A percentile compares a stretch with the other conserved stretches of the same genome.
These are phyloP conservation scores for Baorangia bicolor DNA, from an alignment of 768 basidiomycete species.

Conservation along the genomic window DNA sequence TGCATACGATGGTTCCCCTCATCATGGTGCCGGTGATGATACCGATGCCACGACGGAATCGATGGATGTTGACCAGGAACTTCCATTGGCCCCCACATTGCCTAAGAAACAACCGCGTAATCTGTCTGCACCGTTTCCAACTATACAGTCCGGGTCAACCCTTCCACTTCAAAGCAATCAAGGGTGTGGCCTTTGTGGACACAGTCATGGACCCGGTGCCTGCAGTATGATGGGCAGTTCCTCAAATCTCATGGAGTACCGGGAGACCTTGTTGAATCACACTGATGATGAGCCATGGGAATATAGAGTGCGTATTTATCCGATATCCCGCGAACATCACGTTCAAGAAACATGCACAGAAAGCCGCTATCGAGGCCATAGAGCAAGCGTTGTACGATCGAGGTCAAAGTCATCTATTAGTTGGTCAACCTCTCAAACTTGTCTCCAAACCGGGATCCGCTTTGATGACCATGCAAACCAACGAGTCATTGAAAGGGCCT, in stretches of 20 bases:
- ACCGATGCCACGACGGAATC: slow-evolving; percentile 25
- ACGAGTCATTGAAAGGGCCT: slow-evolving; percentile 1
- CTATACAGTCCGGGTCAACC: background rate
- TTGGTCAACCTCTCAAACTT: slow-evolving; percentile 62
- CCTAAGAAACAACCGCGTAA: slow-evolving; percentile 6
- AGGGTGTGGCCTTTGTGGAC: slow-evolving; percentile 64
- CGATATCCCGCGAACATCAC: background rate
- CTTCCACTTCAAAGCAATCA: slow-evolving; percentile 8
- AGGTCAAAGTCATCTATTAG: slow-evolving; percentile 55
- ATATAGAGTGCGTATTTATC: slow-evolving; percentile 48
- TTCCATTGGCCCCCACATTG: background rate
- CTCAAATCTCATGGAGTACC: slow-evolving; percentile 66
- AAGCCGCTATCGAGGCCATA: slow-evolving; percentile 65
- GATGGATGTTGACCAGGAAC: slow-evolving; percentile 17
- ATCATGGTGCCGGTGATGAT: slow-evolving; percentile 18
- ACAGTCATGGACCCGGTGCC: slow-evolving; percentile 44
- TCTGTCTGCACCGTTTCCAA: background rate
- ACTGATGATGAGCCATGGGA: slow-evolving; percentile 67
- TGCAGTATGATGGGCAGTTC: slow-evolving; percentile 69
- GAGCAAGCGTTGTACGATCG: slow-evolving; percentile 60
- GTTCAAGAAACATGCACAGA: slow-evolving; percentile 37
- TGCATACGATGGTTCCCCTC: slow-evolving; percentile 31
- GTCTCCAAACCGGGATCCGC: slow-evolving; percentile 35
- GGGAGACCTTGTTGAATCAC: slow-evolving; percentile 62
- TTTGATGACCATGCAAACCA: slow-evolving; percentile 15